phyloP scores from a whole-genome alignment of 2,329 filamentous ascomycete genomes.

The Leptographium lundbergii region DNA sequence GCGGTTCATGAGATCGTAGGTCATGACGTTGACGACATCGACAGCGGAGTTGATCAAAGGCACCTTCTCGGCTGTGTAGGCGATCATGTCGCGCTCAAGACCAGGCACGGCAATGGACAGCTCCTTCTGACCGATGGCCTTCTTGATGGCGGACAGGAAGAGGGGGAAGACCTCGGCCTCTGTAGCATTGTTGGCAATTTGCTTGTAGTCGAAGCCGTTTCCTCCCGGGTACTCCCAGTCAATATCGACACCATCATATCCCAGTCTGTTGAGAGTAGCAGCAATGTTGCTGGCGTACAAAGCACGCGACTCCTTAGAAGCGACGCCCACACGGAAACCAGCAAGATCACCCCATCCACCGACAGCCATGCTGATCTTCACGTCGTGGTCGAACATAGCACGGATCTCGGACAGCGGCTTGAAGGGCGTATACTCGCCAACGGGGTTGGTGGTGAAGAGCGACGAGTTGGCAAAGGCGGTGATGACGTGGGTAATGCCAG shows the following conservation, averaged over 20 bases:
- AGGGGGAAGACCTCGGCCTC: slow-evolving; percentile 53
- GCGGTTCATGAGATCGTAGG: slow-evolving; percentile 59
- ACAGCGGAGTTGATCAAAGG: slow-evolving; percentile 45
- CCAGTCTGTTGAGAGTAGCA: slow-evolving; percentile 36
- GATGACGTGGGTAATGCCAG: slow-evolving; percentile 37
- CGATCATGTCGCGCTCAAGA: slow-evolving; percentile 51
- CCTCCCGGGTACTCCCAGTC: slow-evolving; percentile 38
- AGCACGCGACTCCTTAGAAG: slow-evolving; percentile 31
- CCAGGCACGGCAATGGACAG: slow-evolving; percentile 60
- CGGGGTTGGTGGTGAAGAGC: slow-evolving; percentile 31
- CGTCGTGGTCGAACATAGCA: slow-evolving; percentile 34
- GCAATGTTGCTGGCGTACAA: slow-evolving; percentile 46
- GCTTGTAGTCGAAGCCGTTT: slow-evolving; percentile 59
- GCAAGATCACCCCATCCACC: slow-evolving; percentile 52
- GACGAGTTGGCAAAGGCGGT: slow-evolving; percentile 40
- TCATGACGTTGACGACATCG: slow-evolving; percentile 57
- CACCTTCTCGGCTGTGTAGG: slow-evolving; percentile 45
- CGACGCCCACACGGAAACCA: slow-evolving; percentile 40
- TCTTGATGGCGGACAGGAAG: slow-evolving; percentile 45
- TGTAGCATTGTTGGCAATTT: slow-evolving; percentile 47
- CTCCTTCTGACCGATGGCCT: slow-evolving; percentile 44
- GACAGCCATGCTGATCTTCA: slow-evolving; percentile 50
- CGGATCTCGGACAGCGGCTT: slow-evolving; percentile 37
- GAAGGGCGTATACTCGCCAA: slow-evolving; percentile 37
- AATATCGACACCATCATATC: slow-evolving; percentile 39